Conservation (phyloP, 1,284 basidiomycete genomes). For the Mycosarcoma maydis region DNA sequence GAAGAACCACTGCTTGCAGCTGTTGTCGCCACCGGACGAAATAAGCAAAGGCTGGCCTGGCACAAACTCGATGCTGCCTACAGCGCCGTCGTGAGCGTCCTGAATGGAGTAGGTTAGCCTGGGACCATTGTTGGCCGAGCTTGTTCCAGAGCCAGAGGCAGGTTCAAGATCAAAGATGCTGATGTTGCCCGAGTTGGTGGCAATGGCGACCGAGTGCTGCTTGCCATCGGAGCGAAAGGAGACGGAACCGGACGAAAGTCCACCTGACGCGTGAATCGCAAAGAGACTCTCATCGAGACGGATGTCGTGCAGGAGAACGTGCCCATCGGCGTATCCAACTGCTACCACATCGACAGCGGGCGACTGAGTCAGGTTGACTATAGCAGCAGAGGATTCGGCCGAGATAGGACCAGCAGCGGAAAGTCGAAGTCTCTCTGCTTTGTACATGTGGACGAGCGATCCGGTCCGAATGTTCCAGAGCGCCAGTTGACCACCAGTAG, state of each 20-base stretch:
- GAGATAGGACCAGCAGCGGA: conserved; percentile 22
- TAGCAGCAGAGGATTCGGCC: conserved; percentile 68
- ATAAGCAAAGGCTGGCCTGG: conserved; percentile 58
- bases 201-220: conserved; percentile 62
- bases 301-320: conserved; percentile 88
- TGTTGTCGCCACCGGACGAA: conserved; percentile 61
- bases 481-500: conserved; percentile 82
- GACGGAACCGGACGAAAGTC: conserved; percentile 72
- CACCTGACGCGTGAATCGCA: conserved; percentile 78
- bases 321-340: conserved; percentile 86
- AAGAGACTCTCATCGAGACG: conserved; percentile 81
- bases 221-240: conserved; percentile 85
- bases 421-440: conserved; percentile 30
- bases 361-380: conserved; percentile 77
- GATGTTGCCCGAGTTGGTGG: conserved; percentile 59
- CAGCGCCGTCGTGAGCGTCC: conserved; percentile 58
- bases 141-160: conserved; percentile 14
- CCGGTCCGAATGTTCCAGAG: conserved; percentile 87
- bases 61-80: conserved; percentile 60
- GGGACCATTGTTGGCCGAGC: conserved; percentile 36
- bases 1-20: conserved; percentile 85
- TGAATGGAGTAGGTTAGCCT: conserved; percentile 62
- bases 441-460: conserved; percentile 70
- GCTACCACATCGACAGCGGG: conserved; percentile 96
- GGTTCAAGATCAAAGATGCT: conserved; percentile 63